phyloP scores from a whole-genome alignment of 139 green algal genomes.

The Coelastrella sp. region DNA sequence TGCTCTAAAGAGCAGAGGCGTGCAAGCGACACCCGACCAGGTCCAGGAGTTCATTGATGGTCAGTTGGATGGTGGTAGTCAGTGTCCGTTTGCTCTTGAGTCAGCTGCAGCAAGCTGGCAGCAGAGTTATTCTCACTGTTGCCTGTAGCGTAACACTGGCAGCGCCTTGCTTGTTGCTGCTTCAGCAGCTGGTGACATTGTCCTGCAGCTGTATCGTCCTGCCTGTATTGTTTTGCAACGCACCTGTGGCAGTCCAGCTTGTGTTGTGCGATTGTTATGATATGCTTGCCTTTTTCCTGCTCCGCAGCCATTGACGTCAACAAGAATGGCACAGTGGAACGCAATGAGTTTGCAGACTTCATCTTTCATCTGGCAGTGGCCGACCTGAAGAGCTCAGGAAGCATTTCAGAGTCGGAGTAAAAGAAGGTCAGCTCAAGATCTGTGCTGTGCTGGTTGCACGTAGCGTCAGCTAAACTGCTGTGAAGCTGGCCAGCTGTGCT shows the following conservation, averaged over 20 bases:
- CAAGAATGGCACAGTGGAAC: slow-evolving; percentile 46
- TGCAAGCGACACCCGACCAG: slow-evolving; percentile 42
- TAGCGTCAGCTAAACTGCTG: no score
- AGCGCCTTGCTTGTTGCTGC: neutral
- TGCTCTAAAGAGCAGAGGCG: slow-evolving; percentile 34
- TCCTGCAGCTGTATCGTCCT: no score
- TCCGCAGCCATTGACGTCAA: slow-evolving; percentile 35
- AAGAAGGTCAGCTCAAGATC: no score
- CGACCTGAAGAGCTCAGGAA: slow-evolving; percentile 35
- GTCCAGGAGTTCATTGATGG: slow-evolving; percentile 53
- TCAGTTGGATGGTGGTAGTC: neutral
- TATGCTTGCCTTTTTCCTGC: neutral
- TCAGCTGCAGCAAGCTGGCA: no score
- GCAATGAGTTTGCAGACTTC: slow-evolving; percentile 44
- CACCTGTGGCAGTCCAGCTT: no score
- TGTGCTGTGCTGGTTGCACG: no score
- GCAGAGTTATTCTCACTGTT: neutral
- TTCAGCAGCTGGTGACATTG: neutral
- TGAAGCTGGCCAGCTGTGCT: no score
- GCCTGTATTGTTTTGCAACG: no score
- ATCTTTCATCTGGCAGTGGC: slow-evolving; percentile 51
- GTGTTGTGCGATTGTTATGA: neutral
- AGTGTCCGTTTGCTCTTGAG: no score
- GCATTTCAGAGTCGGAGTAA: no score
- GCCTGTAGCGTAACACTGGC: neutral